A percentile compares a stretch with the other conserved stretches of the same genome.
Conservation (phyloP, 176 grass and related monocot genomes). For the Phoenix dactylifera region DNA sequence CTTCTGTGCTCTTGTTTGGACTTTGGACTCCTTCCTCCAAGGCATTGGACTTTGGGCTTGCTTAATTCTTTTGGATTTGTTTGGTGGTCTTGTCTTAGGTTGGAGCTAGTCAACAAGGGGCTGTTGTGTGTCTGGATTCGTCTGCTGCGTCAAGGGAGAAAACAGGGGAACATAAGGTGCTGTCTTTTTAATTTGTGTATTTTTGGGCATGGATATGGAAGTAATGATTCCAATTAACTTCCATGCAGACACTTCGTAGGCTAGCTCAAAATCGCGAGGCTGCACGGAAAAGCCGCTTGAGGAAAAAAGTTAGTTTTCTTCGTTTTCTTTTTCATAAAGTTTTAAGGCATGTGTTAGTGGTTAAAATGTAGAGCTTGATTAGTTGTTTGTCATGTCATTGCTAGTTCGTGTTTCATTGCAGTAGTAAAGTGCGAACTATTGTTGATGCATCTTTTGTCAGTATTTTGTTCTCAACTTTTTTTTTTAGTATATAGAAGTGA, state of each 20-base stretch:
- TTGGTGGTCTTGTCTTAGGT: conserved; percentile 11
- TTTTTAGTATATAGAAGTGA: no score
- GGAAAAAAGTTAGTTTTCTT: conserved; percentile 36
- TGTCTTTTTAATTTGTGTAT: not conserved
- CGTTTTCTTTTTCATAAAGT: no score
- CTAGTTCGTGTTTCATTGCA: no score
- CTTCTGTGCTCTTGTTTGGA: not conserved
- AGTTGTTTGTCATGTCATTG: no score
- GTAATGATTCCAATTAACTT: not conserved
- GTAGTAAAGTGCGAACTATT: no score
- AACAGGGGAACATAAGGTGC: conserved; percentile 63
- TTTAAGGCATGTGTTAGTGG: no score
- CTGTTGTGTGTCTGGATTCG: conserved; percentile 17
- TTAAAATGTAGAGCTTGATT: no score
- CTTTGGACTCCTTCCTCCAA: no score
- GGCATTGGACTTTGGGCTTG: no score
- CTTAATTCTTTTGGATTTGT: not conserved
- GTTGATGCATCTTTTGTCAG: no score
- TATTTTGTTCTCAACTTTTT: no score
- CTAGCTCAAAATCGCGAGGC: conserved; percentile 54
- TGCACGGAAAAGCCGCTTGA: conserved; percentile 42
- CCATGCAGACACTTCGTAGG: conserved; percentile 20
- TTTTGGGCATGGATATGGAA: no score
- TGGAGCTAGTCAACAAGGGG: conserved; percentile 21
- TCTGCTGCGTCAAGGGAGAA: conserved; percentile 44